These are phyloP conservation scores for Lippia alba DNA, from an alignment of 305 asterid species.

Conservation along the genomic window DNA sequence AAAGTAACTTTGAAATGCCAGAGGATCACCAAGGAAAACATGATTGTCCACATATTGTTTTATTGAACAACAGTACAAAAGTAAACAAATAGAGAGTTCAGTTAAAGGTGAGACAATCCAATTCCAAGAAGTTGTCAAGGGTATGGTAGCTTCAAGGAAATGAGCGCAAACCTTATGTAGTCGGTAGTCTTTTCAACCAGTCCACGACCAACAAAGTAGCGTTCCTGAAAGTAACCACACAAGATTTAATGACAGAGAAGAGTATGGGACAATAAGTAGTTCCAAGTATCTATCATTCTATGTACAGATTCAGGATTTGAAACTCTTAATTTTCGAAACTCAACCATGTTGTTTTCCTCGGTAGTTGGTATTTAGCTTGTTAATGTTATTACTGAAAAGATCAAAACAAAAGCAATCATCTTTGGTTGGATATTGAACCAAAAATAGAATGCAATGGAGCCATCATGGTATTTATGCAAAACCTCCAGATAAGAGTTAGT, in stretches of 20 bases:
- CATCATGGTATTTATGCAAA: constrained; percentile 8
- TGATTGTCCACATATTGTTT: not conserved
- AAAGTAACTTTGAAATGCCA: constrained; percentile 9
- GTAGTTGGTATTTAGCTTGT: too few relatives aligned
- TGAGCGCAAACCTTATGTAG: constrained; percentile 70
- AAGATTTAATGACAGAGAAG: constrained; percentile 24
- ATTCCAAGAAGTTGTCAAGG: constrained; percentile 16
- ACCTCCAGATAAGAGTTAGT: constrained; percentile 1
- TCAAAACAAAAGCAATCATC: not conserved
- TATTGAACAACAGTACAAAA: constrained; percentile 15
- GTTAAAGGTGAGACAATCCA: constrained; percentile 20
- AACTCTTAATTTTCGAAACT: constrained; percentile 10
- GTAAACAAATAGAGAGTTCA: constrained; percentile 2
- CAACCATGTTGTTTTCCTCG: not conserved
- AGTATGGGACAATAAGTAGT: constrained; percentile 16
- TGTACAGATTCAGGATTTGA: constrained; percentile 5
- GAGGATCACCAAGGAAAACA: constrained; percentile 1
- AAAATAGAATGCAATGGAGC: not conserved
- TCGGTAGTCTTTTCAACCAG: constrained; percentile 91
- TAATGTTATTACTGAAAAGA: not conserved
- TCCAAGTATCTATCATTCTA: constrained; percentile 8
- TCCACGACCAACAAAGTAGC: constrained; percentile 99
- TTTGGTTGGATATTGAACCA: constrained; percentile 1
- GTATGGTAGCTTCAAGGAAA: constrained; percentile 27
- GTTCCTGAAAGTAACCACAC: constrained; percentile 68